phyloP scores from a whole-genome alignment of 2,329 filamentous ascomycete species.

The Ilyonectria destructans region DNA sequence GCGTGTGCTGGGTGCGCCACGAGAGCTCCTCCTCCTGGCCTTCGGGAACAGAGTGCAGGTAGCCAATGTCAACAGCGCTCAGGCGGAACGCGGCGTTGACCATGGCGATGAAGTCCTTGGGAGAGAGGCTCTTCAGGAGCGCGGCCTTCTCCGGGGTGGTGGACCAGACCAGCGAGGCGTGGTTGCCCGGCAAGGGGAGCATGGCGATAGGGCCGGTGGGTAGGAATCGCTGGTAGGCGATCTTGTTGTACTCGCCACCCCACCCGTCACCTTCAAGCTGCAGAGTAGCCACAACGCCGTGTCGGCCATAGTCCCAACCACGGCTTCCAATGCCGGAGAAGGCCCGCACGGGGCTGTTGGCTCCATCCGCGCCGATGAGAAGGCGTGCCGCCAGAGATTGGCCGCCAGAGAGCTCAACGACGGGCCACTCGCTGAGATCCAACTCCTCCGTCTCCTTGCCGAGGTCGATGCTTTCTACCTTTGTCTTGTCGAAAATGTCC shows the following conservation, averaged over 20 bases:
- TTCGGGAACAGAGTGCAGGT: constrained; percentile 78
- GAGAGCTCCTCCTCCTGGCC: constrained; percentile 81
- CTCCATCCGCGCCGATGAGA: constrained; percentile 93
- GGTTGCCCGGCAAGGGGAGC: constrained; percentile 88
- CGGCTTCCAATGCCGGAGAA: constrained; percentile 90
- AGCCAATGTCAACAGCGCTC: constrained; percentile 83
- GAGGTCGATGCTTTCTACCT: constrained; percentile 84
- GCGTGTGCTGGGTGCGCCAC: constrained; percentile 87
- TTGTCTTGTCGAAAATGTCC: constrained; percentile 82
- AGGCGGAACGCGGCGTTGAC: constrained; percentile 96
- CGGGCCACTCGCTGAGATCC: constrained; percentile 90
- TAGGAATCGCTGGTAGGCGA: constrained; percentile 95
- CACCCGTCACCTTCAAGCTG: constrained; percentile 76
- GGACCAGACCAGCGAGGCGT: constrained; percentile 93
- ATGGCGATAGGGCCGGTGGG: constrained; percentile 93
- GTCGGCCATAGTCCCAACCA: constrained; percentile 94
- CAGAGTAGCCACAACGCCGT: constrained; percentile 93
- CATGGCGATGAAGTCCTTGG: constrained; percentile 84
- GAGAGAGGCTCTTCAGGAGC: constrained; percentile 81
- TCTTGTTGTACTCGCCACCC: constrained; percentile 73
- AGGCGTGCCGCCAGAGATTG: constrained; percentile 83
- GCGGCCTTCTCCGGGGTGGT: constrained; percentile 87
- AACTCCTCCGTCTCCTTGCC: constrained; percentile 79
- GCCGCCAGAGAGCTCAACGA: constrained; percentile 81
- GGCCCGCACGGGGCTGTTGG: constrained; percentile 91